Base-by-base conservation (phyloP, 129 eudicot genomes). In the Smallanthus sonchifolius region DNA sequence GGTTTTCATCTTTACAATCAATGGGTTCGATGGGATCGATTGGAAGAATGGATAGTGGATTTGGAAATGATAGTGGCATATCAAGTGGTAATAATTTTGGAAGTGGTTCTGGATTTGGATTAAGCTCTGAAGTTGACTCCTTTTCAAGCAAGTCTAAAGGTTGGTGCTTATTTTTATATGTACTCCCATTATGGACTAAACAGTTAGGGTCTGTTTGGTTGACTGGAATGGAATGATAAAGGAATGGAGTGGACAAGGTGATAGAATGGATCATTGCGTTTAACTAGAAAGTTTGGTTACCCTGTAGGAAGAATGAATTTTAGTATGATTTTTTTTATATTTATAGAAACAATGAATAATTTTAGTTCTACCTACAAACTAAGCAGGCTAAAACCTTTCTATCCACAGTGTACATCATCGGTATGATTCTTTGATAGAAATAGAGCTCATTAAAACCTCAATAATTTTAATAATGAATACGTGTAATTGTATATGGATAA, bases 91-190 rank as follows among this genome's bases (percentile, higher is more conserved):
- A 87, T 83, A 92, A 86, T 72, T 87, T 85, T 87, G 96, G 97
- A 76, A 78, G 89, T 92, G 89, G 88, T 72, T 77, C 98, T 76
- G 97, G 95, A 74, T 86, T 88, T 75, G 97, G 92, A 65, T 59
- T 84, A 70, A 79, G 47, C 83, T 52, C 92, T 75, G 98, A 90
- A 59, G 62, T 84, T 30, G 98, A 93, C 35, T 78, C 96, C 62
- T 84, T 82, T 77, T 79, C 90, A 37, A 82, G 30, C 85, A 93
- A 93, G 83, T 38, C 96, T 19, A 94, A 94, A 88, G 98, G 98
- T 93, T 59, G 60, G 76, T 79, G 84, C 75, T 66, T 40, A 15
- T 57, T 54, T 39, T 65, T 61, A 11, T 43, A 13, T 55, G 40
- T 35, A 48, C 19, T 6, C 24, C 67, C 35, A 48, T 52, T 76